Percentiles rank a stretch among this genome's conserved stretches.
Evolutionary conservation across 495 filamentous ascomycete genomes (phyloP).

Genomic region (Evernia prunastri): DNA sequence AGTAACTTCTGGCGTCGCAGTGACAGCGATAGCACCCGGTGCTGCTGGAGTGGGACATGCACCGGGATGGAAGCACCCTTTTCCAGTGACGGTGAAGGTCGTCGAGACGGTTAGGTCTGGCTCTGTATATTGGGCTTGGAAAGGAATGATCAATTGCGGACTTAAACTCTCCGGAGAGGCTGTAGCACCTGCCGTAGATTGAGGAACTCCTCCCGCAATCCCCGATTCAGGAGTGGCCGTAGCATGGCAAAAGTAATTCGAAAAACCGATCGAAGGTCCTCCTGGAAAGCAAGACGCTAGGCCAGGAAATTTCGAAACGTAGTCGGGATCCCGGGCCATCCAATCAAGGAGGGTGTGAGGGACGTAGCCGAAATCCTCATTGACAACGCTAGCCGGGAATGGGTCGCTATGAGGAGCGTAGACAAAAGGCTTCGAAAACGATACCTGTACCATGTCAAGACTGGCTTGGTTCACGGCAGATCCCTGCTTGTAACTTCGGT

Average conservation of each 20-base stretch:
- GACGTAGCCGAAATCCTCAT: constrained; percentile 16
- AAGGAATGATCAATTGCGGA: too few relatives aligned
- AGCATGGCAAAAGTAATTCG: neutral
- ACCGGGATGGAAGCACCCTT: constrained; percentile 13
- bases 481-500: neutral
- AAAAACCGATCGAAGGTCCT: neutral
- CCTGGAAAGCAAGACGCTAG: constrained; percentile 16
- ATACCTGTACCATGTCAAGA: neutral
- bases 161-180: neutral
- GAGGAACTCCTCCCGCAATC: too few relatives aligned
- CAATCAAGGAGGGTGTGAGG: constrained; percentile 12
- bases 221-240: too few relatives aligned
- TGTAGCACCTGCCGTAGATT: too few relatives aligned
- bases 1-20: neutral
- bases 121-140: neutral
- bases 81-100: constrained; percentile 1
- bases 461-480: neutral
- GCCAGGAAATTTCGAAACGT: neutral
- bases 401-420: neutral
- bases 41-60: neutral
- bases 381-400: neutral
- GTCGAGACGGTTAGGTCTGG: neutral
- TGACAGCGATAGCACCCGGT: neutral
- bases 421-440: constrained; percentile 4
- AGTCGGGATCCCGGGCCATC: constrained; percentile 5